These are phyloP conservation scores for Helotiales sp. DNA, from an alignment of 2,329 filamentous ascomycete genomes.

Conservation along the genomic window DNA sequence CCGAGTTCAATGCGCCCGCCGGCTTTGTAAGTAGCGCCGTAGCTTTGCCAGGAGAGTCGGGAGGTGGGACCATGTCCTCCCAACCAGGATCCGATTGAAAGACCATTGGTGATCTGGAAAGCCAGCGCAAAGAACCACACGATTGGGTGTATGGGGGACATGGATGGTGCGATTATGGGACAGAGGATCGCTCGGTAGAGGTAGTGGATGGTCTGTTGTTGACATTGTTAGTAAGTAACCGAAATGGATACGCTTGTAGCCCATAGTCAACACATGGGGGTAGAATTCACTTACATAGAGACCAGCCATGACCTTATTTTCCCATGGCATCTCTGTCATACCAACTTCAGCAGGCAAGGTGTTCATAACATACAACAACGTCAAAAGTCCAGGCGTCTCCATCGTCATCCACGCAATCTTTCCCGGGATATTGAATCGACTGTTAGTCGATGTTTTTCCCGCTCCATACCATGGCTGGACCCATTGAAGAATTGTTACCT, in stretches of 20 bases:
- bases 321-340: conserved; percentile 69
- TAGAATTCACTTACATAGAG: conserved; percentile 56
- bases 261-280: not conserved
- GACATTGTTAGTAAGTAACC: not conserved
- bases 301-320: conserved; percentile 76
- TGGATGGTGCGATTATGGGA: conserved; percentile 84
- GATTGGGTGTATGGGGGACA: conserved; percentile 82
- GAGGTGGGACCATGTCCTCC: conserved; percentile 77
- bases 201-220: conserved; percentile 76
- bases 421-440: conserved; percentile 83
- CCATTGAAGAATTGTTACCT: conserved; percentile 80
- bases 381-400: conserved; percentile 80
- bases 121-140: conserved; percentile 67
- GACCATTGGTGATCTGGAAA: conserved; percentile 84
- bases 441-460: conserved; percentile 84
- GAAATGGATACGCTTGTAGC: not conserved
- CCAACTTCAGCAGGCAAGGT: conserved; percentile 65
- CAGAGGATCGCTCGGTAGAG: conserved; percentile 84
- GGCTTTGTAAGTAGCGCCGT: conserved; percentile 45
- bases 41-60: conserved; percentile 54
- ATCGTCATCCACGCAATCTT: conserved; percentile 86
- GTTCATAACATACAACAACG: conserved; percentile 78
- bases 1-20: conserved; percentile 61
- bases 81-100: conserved; percentile 79
- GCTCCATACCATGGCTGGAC: conserved; percentile 79